Percentiles rank a stretch among this genome's conserved stretches.
phyloP scores from a whole-genome alignment of 2,329 filamentous ascomycete species.

The Fusarium tupiense region DNA sequence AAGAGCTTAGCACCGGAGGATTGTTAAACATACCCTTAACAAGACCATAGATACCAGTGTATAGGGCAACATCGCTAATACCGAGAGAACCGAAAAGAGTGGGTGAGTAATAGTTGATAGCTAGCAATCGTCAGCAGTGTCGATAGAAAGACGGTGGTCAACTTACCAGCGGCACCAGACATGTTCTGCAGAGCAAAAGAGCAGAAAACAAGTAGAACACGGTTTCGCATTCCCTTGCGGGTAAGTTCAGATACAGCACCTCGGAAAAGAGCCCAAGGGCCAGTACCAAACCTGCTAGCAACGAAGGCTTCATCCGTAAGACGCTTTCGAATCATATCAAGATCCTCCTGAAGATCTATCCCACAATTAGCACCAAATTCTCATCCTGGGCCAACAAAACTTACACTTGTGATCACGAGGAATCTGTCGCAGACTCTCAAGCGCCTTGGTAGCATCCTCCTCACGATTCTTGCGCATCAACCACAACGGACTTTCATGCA shows the following conservation, averaged over 20 bases:
- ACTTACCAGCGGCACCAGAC: conserved; percentile 51
- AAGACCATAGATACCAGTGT: conserved; percentile 62
- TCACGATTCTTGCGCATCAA: conserved; percentile 48
- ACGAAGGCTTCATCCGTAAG: conserved; percentile 49
- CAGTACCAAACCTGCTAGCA: conserved; percentile 46
- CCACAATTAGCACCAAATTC: not conserved
- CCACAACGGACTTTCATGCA: conserved; percentile 56
- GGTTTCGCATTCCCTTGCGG: conserved; percentile 54
- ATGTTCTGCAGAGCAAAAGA: conserved; percentile 53
- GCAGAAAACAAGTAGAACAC: conserved; percentile 50
- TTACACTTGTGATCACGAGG: conserved; percentile 50
- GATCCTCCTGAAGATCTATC: conserved; percentile 57
- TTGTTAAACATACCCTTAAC: conserved; percentile 45
- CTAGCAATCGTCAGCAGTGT: conserved; percentile 23
- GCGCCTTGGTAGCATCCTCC: conserved; percentile 46
- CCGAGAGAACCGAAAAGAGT: conserved; percentile 56
- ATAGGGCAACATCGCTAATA: conserved; percentile 55
- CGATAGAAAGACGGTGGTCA: accelerated
- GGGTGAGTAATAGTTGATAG: conserved; percentile 57
- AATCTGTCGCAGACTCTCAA: conserved; percentile 56
- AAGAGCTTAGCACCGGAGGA: accelerated
- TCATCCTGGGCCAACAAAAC: not conserved
- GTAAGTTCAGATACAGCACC: conserved; percentile 49
- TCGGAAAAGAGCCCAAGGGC: conserved; percentile 47
- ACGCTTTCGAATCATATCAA: conserved; percentile 55